Percentiles rank a stretch among this genome's conserved stretches.
Conservation (phyloP, 805 yeast species). For the Sugiyamaella qingdaonensis region DNA sequence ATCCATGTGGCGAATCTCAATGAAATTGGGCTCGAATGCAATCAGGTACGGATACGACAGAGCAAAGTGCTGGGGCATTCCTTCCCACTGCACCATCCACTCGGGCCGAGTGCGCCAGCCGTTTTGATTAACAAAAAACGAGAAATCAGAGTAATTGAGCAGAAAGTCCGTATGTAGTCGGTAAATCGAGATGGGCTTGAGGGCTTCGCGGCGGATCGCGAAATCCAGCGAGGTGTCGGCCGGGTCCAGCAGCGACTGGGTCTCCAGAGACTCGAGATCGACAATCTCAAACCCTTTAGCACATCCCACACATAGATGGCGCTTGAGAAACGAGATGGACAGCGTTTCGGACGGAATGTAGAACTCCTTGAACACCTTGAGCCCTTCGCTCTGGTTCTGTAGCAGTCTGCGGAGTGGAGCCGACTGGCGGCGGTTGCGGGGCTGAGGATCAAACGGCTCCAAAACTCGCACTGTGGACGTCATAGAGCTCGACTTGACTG, state of each 20-base stretch:
- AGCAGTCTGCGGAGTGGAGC: conserved; percentile 34
- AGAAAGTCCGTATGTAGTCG: conserved; percentile 84
- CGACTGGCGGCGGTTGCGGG: conserved; percentile 37
- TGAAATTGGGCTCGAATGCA: conserved; percentile 85
- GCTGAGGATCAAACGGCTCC: conserved; percentile 76
- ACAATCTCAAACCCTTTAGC: conserved; percentile 95
- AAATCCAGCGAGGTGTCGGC: conserved; percentile 97
- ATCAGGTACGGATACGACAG: conserved; percentile 89
- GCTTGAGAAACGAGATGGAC: conserved; percentile 82
- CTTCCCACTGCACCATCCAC: conserved; percentile 97
- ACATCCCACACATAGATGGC: conserved; percentile 90
- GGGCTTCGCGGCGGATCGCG: conserved; percentile 74
- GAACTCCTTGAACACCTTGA: conserved; percentile 72
- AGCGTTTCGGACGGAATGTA: conserved; percentile 85
- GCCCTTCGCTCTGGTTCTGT: conserved; percentile 50
- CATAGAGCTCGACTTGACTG: conserved; percentile 76
- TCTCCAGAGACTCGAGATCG: conserved; percentile 74
- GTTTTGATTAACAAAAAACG: conserved; percentile 88
- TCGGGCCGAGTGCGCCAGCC: conserved; percentile 96
- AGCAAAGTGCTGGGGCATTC: conserved; percentile 87
- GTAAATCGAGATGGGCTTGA: conserved; percentile 89
- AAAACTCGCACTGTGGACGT: conserved; percentile 74
- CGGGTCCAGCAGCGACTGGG: conserved; percentile 90
- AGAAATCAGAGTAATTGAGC: conserved; percentile 85
- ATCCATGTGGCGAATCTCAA: conserved; percentile 89